Percentiles rank a stretch among this genome's conserved stretches.
These are phyloP conservation scores for Ogataea siamensis DNA, from an alignment of 805 yeast species.

Conservation along the genomic window DNA sequence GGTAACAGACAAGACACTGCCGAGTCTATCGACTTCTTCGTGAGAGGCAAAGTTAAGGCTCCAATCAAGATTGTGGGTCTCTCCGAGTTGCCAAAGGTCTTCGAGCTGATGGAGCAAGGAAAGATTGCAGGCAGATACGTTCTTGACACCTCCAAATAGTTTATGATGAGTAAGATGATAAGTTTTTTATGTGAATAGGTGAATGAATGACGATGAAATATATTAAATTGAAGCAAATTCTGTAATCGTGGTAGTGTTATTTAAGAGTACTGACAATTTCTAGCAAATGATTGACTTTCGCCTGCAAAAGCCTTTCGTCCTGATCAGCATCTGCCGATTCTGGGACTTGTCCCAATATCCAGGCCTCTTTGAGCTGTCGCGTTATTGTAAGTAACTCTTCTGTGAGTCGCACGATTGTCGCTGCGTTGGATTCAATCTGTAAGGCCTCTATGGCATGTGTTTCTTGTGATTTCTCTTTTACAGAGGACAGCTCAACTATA, in stretches of 20 bases:
- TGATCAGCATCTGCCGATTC: conserved; percentile 24
- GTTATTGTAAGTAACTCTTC: conserved; percentile 53
- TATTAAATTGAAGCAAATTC: neutral
- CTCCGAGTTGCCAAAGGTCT: conserved; percentile 66
- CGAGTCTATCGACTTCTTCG: conserved; percentile 71
- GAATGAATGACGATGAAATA: conserved; percentile 1
- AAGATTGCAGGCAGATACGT: conserved; percentile 88
- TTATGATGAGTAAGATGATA: conserved; percentile 14
- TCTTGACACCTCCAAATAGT: conserved; percentile 69
- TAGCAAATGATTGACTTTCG: conserved; percentile 36
- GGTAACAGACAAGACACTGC: conserved; percentile 88
- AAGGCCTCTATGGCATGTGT: conserved; percentile 51
- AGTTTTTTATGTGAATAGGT: conserved; percentile 5
- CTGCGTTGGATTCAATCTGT: conserved; percentile 53
- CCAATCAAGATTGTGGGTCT: conserved; percentile 75
- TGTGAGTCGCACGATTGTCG: conserved; percentile 48
- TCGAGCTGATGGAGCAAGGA: conserved; percentile 80
- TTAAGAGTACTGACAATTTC: conserved; percentile 33
- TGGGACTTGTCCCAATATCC: conserved; percentile 56
- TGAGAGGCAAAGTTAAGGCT: conserved; percentile 63
- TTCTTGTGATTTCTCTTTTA: conserved; percentile 34
- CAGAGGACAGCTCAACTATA: conserved; percentile 45
- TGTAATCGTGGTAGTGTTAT: no score
- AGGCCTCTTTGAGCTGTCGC: conserved; percentile 49
- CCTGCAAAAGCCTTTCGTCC: conserved; percentile 22